Conservation (phyloP, 1,284 basidiomycete species). For the Hypsizygus ulmarius region DNA sequence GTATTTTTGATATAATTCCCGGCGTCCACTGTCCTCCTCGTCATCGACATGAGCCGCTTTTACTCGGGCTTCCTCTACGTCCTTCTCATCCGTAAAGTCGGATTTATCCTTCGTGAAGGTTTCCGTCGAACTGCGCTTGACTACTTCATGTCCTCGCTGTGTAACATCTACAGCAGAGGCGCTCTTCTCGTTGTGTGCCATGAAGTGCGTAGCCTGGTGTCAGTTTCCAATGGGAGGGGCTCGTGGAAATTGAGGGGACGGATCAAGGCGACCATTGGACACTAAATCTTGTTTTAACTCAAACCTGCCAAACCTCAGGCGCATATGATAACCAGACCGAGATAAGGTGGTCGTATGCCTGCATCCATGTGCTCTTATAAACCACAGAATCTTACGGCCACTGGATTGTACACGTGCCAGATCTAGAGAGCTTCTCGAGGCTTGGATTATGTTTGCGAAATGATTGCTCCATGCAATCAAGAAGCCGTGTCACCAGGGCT, state of each 20-base stretch:
- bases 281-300: too few relatives aligned
- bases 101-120: slow-evolving; percentile 29
- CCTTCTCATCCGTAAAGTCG: slow-evolving; percentile 16
- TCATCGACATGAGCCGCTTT: slow-evolving; percentile 16
- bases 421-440: too few relatives aligned
- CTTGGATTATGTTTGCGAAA: too few relatives aligned
- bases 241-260: neutral
- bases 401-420: too few relatives aligned
- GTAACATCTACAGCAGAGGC: slow-evolving; percentile 10
- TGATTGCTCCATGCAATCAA: too few relatives aligned
- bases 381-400: too few relatives aligned
- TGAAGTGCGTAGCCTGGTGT: neutral
- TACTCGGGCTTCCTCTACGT: slow-evolving; percentile 6
- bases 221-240: neutral
- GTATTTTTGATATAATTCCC: slow-evolving; percentile 26
- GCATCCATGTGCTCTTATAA: too few relatives aligned
- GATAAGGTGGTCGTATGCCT: too few relatives aligned
- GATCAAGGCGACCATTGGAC: neutral
- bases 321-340: too few relatives aligned
- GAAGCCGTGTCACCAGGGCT: too few relatives aligned
- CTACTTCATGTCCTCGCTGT: slow-evolving; percentile 11
- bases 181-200: neutral
- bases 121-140: slow-evolving; percentile 20
- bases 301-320: too few relatives aligned
- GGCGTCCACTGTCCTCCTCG: slow-evolving; percentile 16